Evolutionary conservation across 2,329 filamentous ascomycete species (phyloP), one percentile per base, ranked within the genome.

Genomic region (Phaeoacremonium minimum): DNA sequence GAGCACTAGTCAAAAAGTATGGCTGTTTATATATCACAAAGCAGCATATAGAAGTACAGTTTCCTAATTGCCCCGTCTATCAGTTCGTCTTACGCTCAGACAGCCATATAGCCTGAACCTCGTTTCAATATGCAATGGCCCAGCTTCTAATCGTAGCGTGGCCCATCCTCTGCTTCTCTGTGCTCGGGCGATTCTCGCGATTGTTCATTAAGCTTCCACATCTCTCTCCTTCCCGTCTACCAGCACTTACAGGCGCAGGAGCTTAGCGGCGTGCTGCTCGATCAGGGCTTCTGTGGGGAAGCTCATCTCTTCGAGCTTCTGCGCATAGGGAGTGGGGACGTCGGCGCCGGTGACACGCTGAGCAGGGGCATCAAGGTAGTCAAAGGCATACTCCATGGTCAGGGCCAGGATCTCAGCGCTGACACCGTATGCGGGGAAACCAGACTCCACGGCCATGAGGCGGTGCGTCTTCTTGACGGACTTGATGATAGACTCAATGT

Each of bases 391-490:
- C 71, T 98, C 93, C 85, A 95, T 95, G 46, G 88, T 83, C 43
- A 96, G 74, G 42, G 93, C 93, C 46, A 98, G 79, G 54, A 98
- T 89, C 72, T 98, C 93, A 40, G 91, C 79, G 41, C 83, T 79
- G 50, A 98, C 88, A 61, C 93, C 93, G 60, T 90, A 98, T 56
- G 87, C 87, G 46, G 93, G 93, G 80, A 90, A 98, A 47, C 91
- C 93, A 39, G 89, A 96, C 70, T 97, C 91, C 51, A 98, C 88
- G 29, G 81, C 82, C 63, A 98, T 77, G 45, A 98, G 80, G 57
- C 85, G 86, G 62, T 87, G 85, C 14, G 93, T 98, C 84, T 98
- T 98, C 86, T 98, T 97, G 61, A 98, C 83, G 11, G 90, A 96
- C 65, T 94, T 89, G 66, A 97, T 75, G 56, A 98, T 97, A 49